A percentile compares a stretch with the other conserved stretches of the same genome.
Evolutionary conservation across 495 filamentous ascomycete species (phyloP).

Genomic region (Elasticomyces elasticus): DNA sequence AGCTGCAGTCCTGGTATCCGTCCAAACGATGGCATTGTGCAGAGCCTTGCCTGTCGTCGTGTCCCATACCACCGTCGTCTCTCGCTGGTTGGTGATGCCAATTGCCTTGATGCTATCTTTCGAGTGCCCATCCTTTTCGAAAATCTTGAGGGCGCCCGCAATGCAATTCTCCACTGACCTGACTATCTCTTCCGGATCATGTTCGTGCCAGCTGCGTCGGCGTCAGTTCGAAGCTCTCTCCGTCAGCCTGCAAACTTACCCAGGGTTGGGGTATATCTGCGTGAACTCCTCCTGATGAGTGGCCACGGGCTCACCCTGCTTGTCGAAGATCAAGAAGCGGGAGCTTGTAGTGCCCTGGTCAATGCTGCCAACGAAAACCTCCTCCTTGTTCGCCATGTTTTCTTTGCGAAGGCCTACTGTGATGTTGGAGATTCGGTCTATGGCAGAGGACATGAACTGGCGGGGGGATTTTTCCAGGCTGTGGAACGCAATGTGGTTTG

Average conservation of each 20-base stretch:
- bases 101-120: constrained; percentile 69
- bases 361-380: constrained; percentile 59
- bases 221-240: neutral
- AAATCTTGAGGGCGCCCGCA: constrained; percentile 33
- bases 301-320: constrained; percentile 65
- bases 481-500: neutral
- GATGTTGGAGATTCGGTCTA: constrained; percentile 5
- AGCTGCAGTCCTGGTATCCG: constrained; percentile 73
- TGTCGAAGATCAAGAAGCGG: constrained; percentile 85
- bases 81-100: constrained; percentile 90
- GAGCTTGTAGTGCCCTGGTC: constrained; percentile 92
- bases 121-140: constrained; percentile 46
- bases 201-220: constrained; percentile 75
- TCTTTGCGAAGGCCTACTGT: neutral
- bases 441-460: constrained; percentile 4
- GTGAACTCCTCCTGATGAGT: constrained; percentile 87
- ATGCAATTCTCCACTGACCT: constrained; percentile 72
- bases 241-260: constrained; percentile 46
- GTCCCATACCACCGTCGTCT: constrained; percentile 91
- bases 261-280: constrained; percentile 78
- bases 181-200: constrained; percentile 74
- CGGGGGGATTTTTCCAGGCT: neutral
- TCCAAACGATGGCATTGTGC: constrained; percentile 87
- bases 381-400: constrained; percentile 11
- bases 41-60: constrained; percentile 73